Percentiles rank a stretch among this genome's conserved stretches.
These are phyloP conservation scores for Tricholoma sp. DNA, from an alignment of 768 basidiomycete species.

Conservation along the genomic window DNA sequence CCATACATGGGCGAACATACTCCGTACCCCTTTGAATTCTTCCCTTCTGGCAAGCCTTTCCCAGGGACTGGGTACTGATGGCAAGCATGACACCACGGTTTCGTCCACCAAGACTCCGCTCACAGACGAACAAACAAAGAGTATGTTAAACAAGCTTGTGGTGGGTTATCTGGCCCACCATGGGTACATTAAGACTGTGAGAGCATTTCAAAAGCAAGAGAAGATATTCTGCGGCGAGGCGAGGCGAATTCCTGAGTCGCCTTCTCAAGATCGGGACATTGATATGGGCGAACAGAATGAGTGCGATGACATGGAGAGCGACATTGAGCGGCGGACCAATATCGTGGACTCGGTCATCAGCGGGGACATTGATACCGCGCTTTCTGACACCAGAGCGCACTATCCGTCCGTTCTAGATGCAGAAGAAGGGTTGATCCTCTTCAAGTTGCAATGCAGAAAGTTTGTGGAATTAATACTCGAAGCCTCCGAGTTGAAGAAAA, in stretches of 20 bases:
- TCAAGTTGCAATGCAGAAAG: conserved; percentile 79
- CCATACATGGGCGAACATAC: conserved; percentile 61
- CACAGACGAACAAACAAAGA: conserved; percentile 49
- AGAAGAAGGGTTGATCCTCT: conserved; percentile 66
- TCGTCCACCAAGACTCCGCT: conserved; percentile 21
- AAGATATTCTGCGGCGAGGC: conserved; percentile 5
- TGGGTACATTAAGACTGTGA: conserved; percentile 71
- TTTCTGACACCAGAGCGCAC: conserved; percentile 47
- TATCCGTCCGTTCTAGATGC: conserved; percentile 63
- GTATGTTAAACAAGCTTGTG: conserved; percentile 67
- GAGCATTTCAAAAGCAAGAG: conserved; percentile 53
- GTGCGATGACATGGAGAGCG: conserved; percentile 32
- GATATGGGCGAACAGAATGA: conserved; percentile 33
- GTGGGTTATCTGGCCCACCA: conserved; percentile 79
- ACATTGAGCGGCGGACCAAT: conserved; percentile 62
- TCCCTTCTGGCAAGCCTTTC: conserved; percentile 25
- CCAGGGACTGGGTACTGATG: conserved; percentile 14
- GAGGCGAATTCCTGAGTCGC: conserved; percentile 6
- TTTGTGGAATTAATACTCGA: conserved; percentile 80
- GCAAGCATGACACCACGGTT: conserved; percentile 11
- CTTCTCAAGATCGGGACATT: conserved; percentile 28
- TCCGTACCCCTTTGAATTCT: conserved; percentile 47
- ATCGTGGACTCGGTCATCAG: conserved; percentile 64
- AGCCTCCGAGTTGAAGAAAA: conserved; percentile 65
- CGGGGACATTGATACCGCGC: conserved; percentile 69